Percentiles rank a stretch among this genome's conserved stretches.
phyloP scores from a whole-genome alignment of 208 protist species.

The Leishmania aethiopica region DNA sequence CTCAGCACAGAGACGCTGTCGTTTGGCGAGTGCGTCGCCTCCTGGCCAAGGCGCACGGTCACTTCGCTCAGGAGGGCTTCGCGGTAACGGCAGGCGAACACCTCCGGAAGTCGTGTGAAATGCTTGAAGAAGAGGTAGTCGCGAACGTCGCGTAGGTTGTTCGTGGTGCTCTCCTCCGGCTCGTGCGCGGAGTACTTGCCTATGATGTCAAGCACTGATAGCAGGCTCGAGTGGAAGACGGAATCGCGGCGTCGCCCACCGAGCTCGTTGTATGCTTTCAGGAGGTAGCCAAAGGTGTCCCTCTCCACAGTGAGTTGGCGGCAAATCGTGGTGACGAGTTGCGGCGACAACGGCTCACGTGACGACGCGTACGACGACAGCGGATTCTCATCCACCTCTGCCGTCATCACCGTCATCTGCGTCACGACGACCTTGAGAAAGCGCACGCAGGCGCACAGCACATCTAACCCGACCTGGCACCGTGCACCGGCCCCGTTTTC shows the following conservation, averaged over 20 bases:
- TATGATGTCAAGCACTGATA: slow-evolving; percentile 54
- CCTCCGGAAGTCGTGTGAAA: slow-evolving; percentile 38
- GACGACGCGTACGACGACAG: slow-evolving; percentile 34
- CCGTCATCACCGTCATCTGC: slow-evolving; percentile 20
- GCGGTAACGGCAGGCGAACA: slow-evolving; percentile 45
- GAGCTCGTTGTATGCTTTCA: slow-evolving; percentile 57
- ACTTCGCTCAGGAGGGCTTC: slow-evolving; percentile 53
- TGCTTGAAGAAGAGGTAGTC: slow-evolving; percentile 69
- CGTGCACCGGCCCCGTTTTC: slow-evolving; percentile 13
- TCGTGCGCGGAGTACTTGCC: slow-evolving; percentile 20
- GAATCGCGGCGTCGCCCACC: slow-evolving; percentile 55
- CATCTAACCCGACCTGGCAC: slow-evolving; percentile 49
- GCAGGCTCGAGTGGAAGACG: slow-evolving; percentile 72
- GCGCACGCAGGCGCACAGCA: slow-evolving; percentile 57
- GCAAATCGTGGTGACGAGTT: slow-evolving; percentile 44
- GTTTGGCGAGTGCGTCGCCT: slow-evolving; percentile 42
- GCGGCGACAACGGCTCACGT: slow-evolving; percentile 37
- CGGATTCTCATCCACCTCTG: slow-evolving; percentile 35
- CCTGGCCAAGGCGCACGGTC: slow-evolving; percentile 45
- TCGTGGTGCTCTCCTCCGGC: slow-evolving; percentile 28
- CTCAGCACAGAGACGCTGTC: slow-evolving; percentile 65
- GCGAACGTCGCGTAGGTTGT: slow-evolving; percentile 58
- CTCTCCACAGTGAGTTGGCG: slow-evolving; percentile 67
- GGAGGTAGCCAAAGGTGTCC: slow-evolving; percentile 57
- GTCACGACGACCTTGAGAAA: slow-evolving; percentile 57